Evolutionary conservation across 495 filamentous ascomycete genomes (phyloP), one percentile per base, ranked within the genome.

Genomic region (Trichocladium antarcticum): DNA sequence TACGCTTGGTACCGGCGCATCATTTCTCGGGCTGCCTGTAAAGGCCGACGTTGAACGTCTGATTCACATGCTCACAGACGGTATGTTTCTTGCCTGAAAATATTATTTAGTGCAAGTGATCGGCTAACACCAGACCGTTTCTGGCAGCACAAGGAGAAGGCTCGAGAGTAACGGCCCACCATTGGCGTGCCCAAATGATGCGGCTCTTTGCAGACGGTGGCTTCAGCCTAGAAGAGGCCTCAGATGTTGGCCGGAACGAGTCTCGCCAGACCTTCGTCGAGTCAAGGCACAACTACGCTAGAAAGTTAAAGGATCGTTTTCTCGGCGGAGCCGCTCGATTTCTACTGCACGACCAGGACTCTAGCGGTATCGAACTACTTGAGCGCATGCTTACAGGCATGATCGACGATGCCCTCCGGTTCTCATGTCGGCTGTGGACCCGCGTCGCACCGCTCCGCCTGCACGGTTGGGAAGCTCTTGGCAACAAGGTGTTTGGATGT

Each of bases 261-360:
- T 40, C 49, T 6, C 36, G 42, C 20, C 50, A 40, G 3, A 47
- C 43, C 12, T 50, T 59, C 3, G 41, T 56, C 22, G 39, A 51
- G 0, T 41, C 57, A 1, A 47, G 54, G 0, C 50, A 49, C 0
- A 56, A 57, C 24, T 54, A 51, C 29, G 57, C 57, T 0, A 24
- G 57, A 0, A 36, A 40, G 1, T 43, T 59, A 3, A 56, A 53
- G 15, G 57, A 59, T 1, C 41, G 47, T 4, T 59, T 59, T 31
- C 47, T 59, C n/a, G 27, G 46, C 31, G 24, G 46, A 0, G 37
- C 44, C 0, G 53, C 57, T 1, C 44, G 57, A 0, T 56, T 53
- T 28, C 35, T 59, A 10, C 50, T 59, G 3, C 45, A 46, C 3
- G 54, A 56, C 22, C 57, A 59, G 27, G 50, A 59, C 15, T 37